Base-by-base conservation (phyloP, 441 rosid species). In the Biscutella laevigata region DNA sequence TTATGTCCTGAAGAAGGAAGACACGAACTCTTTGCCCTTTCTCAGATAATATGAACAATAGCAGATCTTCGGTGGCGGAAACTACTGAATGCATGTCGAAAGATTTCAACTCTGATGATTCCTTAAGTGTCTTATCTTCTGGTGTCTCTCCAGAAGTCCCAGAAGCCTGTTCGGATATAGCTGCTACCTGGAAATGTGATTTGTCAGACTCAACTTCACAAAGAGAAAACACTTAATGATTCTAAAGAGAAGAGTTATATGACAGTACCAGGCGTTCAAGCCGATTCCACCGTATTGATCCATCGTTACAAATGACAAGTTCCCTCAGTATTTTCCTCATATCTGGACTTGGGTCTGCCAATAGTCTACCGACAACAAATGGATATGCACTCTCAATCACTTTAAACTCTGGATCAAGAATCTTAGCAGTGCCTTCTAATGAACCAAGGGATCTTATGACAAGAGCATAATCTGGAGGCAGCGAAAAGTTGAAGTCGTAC, bases 381-480 rank as follows among this genome's bases (percentile, higher is more conserved):
- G 97, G 97, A 59, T 94, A 86, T 37, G 97, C 90, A 58, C 89
- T 86, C 69, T 86, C 99, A 5, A 88, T 66, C 46, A 94, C 97
- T 69, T 84, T 84, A 71, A 94, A 89, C 62, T 82, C 84, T 50
- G 99, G 95, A 66, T 86, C 96, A 22, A 94, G 85, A 66, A 69
- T 78, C 78, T 94, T 89, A 33, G 99, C 94, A 0, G 99, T 94
- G 73, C 97, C 99, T 82, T 94, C 99, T 8, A 89, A 80, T 46
- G 97, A 86, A 51, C 96, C 96, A 29, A 86, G 94, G 6, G 97
- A 91, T 77, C 99, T 76, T 71, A 86, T 72, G 67, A 89, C 99
- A 69, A 86, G 74, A 45, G 97, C 99, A 75, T 94, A 94, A 66
- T 94, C 97, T 4, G 96, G 99, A 22, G 99, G 97, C 45, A 89